Base-by-base conservation (phyloP, 139 green algal genomes). In the Asterochloris erici region DNA sequence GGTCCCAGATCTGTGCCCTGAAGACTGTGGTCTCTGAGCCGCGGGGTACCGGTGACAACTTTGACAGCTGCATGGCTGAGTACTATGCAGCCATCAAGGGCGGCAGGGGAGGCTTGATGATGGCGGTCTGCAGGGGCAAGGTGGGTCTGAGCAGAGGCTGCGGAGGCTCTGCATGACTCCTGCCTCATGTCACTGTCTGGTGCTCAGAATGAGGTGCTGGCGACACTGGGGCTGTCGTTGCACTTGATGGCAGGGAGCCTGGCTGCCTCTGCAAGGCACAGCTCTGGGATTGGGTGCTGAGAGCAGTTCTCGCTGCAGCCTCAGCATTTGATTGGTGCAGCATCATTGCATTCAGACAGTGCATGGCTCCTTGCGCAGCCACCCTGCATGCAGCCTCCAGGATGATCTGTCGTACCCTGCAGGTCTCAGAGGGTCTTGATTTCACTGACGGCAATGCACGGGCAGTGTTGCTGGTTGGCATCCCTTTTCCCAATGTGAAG, bases 351-450 rank as follows among this genome's bases (percentile, higher is more conserved):
- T 54, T 54, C 38, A 54, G 38, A 54, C 38, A 6, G 38, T 54
- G 38, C 38, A 54, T 54, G n/a, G n/a, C 38, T 54, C 38, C 38
- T 54, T 54, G 38, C 38, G 38, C 38, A 54, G 38, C 38, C 38
- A 10, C 68, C 21, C 68, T 73, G 68, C 68, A 73, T 27, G 68
- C 68, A 23, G 23, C 68, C 68, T 73, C 38, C 38, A 54, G 38
- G 6, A 54, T 54, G 38, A 54, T 54, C 38, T 6, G 38, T 54
- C 6, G 38, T 54, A 6, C 27, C 27, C 0, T 83, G 79, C 79
- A 98, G 95, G 95, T 95, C 11, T 97, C 92, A 12, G 96, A 99
- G 86, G 96, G 96, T 14, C 94, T 99, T 38, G 95, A 99, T 86
- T 99, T 99, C 89, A 90, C 93, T 11, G 94, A 99, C 84, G 87